Conservation (phyloP, 2,329 filamentous ascomycete genomes). For the Colletotrichum liriopes region DNA sequence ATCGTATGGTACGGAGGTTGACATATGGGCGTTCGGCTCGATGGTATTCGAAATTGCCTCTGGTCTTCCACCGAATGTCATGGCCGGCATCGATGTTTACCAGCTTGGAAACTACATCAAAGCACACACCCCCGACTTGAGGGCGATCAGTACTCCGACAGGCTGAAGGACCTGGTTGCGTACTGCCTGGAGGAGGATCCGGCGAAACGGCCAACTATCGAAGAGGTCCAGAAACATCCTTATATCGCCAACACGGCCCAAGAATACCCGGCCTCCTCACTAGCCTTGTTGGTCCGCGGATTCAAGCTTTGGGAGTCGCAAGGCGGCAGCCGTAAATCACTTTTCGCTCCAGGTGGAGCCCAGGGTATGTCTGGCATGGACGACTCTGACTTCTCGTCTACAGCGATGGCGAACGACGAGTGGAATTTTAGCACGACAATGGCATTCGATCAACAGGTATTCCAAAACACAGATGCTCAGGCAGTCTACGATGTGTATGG, state of each 20-base stretch:
- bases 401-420: constrained; percentile 69
- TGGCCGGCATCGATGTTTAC: constrained; percentile 64
- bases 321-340: constrained; percentile 78
- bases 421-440: constrained; percentile 79
- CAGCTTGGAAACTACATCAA: constrained; percentile 70
- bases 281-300: constrained; percentile 77
- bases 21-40: constrained; percentile 90
- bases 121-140: constrained; percentile 76
- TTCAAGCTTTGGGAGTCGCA: constrained; percentile 84
- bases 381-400: constrained; percentile 59
- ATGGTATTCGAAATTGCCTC: constrained; percentile 87
- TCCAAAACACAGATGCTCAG: constrained; percentile 68
- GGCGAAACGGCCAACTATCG: constrained; percentile 77
- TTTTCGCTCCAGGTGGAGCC: constrained; percentile 74
- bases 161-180: constrained; percentile 78
- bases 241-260: constrained; percentile 77
- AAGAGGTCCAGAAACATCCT: constrained; percentile 78
- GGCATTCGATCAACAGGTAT: constrained; percentile 73
- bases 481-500: constrained; percentile 76
- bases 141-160: constrained; percentile 79
- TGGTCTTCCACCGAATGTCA: constrained; percentile 80
- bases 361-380: constrained; percentile 60
- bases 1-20: constrained; percentile 80
- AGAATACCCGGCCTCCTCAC: constrained; percentile 74
- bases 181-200: constrained; percentile 82